phyloP scores from a whole-genome alignment of 2,329 filamentous ascomycete genomes.

The Pochonia chlamydosporia region DNA sequence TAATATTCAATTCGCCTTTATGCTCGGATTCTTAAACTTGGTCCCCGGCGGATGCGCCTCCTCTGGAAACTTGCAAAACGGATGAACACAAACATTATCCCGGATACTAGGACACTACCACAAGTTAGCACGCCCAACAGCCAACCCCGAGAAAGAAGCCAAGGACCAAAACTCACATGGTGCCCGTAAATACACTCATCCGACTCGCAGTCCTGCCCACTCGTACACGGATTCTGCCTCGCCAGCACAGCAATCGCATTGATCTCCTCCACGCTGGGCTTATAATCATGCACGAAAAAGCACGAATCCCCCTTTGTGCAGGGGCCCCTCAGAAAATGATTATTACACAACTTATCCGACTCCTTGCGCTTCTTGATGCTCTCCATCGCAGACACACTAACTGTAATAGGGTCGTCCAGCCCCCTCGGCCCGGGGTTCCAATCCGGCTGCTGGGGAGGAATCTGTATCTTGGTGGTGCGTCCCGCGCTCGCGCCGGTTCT shows the following conservation, averaged over 20 bases:
- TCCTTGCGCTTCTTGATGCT: conserved; percentile 50
- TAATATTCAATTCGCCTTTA: conserved; percentile 23
- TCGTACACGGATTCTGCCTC: conserved; percentile 51
- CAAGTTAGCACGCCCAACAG: too few relatives aligned
- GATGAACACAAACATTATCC: conserved; percentile 45
- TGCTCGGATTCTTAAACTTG: conserved; percentile 36
- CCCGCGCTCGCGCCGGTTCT: conserved; percentile 10
- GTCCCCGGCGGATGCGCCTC: conserved; percentile 54
- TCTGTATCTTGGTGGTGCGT: conserved; percentile 17
- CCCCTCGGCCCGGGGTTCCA: conserved; percentile 53
- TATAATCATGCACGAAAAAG: conserved; percentile 51
- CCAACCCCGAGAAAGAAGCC: background rate
- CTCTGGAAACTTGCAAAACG: conserved; percentile 48
- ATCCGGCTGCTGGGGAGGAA: conserved; percentile 22
- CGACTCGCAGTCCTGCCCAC: conserved; percentile 51
- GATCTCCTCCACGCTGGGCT: conserved; percentile 46
- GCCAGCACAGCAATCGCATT: conserved; percentile 51
- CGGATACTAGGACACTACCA: conserved; percentile 47
- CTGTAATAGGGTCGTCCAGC: conserved; percentile 44
- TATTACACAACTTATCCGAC: conserved; percentile 55
- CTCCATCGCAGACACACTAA: conserved; percentile 42
- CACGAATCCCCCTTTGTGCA: conserved; percentile 51
- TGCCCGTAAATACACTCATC: conserved; percentile 59
- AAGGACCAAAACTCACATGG: conserved; percentile 38
- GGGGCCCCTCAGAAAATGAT: conserved; percentile 52